These are phyloP conservation scores for Agaricus sinodeliciosus DNA, from an alignment of 768 basidiomycete genomes.

Conservation along the genomic window DNA sequence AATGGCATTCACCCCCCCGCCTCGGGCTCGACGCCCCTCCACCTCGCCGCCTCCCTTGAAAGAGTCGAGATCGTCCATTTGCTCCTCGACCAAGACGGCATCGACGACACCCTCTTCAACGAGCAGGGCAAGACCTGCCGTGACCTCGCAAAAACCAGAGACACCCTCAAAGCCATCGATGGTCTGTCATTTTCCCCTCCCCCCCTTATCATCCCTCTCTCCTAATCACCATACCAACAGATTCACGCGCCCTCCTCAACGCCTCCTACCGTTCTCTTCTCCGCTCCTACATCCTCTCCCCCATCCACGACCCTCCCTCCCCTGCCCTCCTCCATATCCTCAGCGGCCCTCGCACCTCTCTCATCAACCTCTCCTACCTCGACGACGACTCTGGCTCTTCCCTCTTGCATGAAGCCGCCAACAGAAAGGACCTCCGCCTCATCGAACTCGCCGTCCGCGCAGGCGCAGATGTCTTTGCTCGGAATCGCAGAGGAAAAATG, in stretches of 20 bases:
- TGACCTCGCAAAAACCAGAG: constrained; percentile 69
- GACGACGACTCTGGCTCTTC: constrained; percentile 75
- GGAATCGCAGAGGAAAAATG: constrained; percentile 68
- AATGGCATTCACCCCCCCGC: constrained; percentile 70
- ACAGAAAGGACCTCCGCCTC: constrained; percentile 70
- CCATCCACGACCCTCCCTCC: constrained; percentile 31
- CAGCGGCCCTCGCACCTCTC: constrained; percentile 59
- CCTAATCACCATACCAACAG: constrained; percentile 29
- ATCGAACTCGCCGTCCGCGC: constrained; percentile 81
- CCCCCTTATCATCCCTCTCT: background rate
- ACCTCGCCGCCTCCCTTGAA: constrained; percentile 60
- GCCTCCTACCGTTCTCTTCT: constrained; percentile 71
- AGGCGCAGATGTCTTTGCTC: constrained; percentile 85
- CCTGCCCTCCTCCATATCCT: constrained; percentile 50
- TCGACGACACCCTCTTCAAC: constrained; percentile 76
- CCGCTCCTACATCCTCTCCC: constrained; percentile 66
- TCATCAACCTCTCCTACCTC: constrained; percentile 72
- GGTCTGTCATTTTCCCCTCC: constrained; percentile 34
- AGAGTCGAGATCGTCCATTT: constrained; percentile 67
- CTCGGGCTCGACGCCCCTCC: constrained; percentile 71
- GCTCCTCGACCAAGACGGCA: constrained; percentile 69
- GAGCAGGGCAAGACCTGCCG: constrained; percentile 55
- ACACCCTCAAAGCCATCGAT: constrained; percentile 59
- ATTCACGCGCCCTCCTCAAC: constrained; percentile 70
- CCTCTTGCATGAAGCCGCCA: constrained; percentile 82